A percentile compares a stretch with the other conserved stretches of the same genome.
phyloP scores from a whole-genome alignment of 805 yeast species.

The Pichia heedii region DNA sequence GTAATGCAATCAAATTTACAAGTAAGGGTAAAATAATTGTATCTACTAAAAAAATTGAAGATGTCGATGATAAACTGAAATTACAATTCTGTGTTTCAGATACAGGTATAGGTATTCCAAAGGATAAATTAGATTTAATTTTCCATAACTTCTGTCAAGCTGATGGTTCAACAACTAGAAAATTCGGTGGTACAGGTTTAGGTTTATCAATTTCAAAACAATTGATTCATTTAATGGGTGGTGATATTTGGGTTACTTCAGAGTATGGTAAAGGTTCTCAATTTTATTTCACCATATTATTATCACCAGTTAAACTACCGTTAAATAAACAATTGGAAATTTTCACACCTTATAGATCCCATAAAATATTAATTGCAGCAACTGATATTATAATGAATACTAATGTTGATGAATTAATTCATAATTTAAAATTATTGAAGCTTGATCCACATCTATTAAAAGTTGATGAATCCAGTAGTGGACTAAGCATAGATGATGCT shows the following conservation, averaged over 20 bases:
- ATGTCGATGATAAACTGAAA: slow-evolving; percentile 35
- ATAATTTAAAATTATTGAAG: slow-evolving; percentile 44
- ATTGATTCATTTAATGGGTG: slow-evolving; percentile 85
- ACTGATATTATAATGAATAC: slow-evolving; percentile 45
- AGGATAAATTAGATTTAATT: slow-evolving; percentile 74
- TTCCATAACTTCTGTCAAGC: slow-evolving; percentile 91
- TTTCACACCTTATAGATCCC: slow-evolving; percentile 61
- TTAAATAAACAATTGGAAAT: slow-evolving; percentile 58
- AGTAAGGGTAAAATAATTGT: slow-evolving; percentile 74
- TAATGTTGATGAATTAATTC: slow-evolving; percentile 42
- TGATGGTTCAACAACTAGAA: slow-evolving; percentile 87
- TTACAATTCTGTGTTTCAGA: slow-evolving; percentile 83
- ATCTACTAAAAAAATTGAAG: slow-evolving; percentile 38
- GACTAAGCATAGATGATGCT: slow-evolving; percentile 41
- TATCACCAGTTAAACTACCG: slow-evolving; percentile 60
- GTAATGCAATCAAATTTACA: slow-evolving; percentile 85
- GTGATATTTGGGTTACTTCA: slow-evolving; percentile 86
- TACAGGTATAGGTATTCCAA: slow-evolving; percentile 84
- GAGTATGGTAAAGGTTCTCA: slow-evolving; percentile 74
- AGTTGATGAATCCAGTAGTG: slow-evolving; percentile 41
- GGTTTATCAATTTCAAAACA: slow-evolving; percentile 85
- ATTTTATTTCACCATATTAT: slow-evolving; percentile 72
- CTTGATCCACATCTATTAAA: slow-evolving; percentile 50
- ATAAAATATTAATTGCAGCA: slow-evolving; percentile 61
- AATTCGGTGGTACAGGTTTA: slow-evolving; percentile 88